These are phyloP conservation scores for Tricholoma sp. DNA, from an alignment of 768 basidiomycete genomes.

Conservation along the genomic window DNA sequence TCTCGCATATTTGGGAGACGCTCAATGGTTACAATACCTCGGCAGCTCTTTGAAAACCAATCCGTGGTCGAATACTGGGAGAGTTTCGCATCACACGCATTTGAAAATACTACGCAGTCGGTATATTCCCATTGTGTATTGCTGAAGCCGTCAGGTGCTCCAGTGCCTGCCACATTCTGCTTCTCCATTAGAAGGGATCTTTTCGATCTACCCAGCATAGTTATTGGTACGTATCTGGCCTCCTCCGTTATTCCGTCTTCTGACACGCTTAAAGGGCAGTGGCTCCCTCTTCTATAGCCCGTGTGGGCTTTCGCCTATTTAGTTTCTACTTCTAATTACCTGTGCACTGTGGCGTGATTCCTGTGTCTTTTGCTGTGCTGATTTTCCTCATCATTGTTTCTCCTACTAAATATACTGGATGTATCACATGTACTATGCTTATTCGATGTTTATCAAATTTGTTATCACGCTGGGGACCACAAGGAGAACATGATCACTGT, in stretches of 20 bases:
- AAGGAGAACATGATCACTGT: neutral
- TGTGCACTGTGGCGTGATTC: neutral
- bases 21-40: neutral
- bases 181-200: constrained; percentile 93
- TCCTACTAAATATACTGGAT: neutral
- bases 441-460: neutral
- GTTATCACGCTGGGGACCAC: neutral
- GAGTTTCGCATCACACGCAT: constrained; percentile 93
- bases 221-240: constrained; percentile 57
- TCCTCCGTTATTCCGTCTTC: neutral
- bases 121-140: constrained; percentile 91
- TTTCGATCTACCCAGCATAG: constrained; percentile 84
- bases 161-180: constrained; percentile 90
- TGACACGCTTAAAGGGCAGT: constrained; percentile 56
- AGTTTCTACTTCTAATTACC: neutral
- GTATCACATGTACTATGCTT: constrained; percentile 4
- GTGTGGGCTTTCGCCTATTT: constrained; percentile 16
- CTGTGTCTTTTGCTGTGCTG: constrained; percentile 8
- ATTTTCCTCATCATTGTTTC: neutral
- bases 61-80: constrained; percentile 96
- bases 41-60: constrained; percentile 90
- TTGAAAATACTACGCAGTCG: constrained; percentile 94
- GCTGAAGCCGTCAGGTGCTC: constrained; percentile 77
- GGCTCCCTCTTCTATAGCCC: constrained; percentile 71
- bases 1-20: neutral